Evolutionary conservation across 2,329 filamentous ascomycete species (phyloP).

Genomic region (Clarireedia paspali): DNA sequence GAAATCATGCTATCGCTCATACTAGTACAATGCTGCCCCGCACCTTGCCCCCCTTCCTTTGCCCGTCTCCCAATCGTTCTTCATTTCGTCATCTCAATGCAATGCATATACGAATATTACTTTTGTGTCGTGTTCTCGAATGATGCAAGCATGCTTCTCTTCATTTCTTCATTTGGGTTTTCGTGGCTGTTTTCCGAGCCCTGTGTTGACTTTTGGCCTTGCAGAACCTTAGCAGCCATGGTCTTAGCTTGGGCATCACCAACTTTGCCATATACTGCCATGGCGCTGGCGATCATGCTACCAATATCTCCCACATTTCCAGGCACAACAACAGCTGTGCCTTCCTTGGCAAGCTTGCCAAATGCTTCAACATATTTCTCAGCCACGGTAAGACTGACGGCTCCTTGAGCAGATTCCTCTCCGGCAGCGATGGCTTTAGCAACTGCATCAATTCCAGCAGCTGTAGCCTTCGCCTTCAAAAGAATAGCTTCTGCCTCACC

Average conservation of each 20-base stretch:
- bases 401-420: constrained; percentile 67
- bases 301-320: constrained; percentile 96
- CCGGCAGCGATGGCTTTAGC: constrained; percentile 68
- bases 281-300: constrained; percentile 91
- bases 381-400: constrained; percentile 79
- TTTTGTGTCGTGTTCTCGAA: constrained; percentile 35
- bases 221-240: constrained; percentile 47
- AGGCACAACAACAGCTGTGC: constrained; percentile 89
- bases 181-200: constrained; percentile 20
- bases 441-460: constrained; percentile 80
- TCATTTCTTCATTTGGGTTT: constrained; percentile 34
- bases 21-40: constrained; percentile 6
- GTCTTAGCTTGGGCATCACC: constrained; percentile 68
- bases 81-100: background rate
- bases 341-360: constrained; percentile 84
- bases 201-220: constrained; percentile 31
- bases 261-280: constrained; percentile 93
- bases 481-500: constrained; percentile 94
- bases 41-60: background rate
- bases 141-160: constrained; percentile 39
- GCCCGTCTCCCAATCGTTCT: background rate
- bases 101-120: constrained; percentile 21
- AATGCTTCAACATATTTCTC: constrained; percentile 99
- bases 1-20: background rate
- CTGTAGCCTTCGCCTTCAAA: constrained; percentile 78